A percentile compares a stretch with the other conserved stretches of the same genome.
phyloP scores from a whole-genome alignment of 495 filamentous ascomycete genomes.

The Neurospora sp. region DNA sequence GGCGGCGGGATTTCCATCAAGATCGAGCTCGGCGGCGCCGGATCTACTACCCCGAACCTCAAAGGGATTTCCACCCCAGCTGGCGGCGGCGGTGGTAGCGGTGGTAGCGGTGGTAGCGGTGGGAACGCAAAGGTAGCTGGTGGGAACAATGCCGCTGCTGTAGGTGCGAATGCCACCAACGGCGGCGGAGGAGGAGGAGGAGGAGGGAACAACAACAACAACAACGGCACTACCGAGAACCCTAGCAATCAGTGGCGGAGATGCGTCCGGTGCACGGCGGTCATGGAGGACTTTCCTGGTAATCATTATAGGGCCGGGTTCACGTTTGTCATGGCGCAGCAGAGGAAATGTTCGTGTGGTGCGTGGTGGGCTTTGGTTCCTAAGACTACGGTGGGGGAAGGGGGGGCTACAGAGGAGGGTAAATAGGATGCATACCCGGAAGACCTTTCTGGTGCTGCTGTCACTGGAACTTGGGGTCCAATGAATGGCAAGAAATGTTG shows the following conservation, averaged over 20 bases:
- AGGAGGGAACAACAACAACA: not conserved
- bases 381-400: not conserved
- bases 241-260: slow-evolving; percentile 33
- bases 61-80: not conserved
- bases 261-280: slow-evolving; percentile 50
- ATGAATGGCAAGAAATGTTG: not conserved
- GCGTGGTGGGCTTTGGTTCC: slow-evolving; percentile 37
- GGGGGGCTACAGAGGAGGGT: not conserved
- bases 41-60: not conserved
- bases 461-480: not conserved
- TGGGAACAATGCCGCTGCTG: not conserved
- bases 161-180: not conserved
- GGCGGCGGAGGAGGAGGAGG: not conserved
- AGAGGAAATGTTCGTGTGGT: slow-evolving; percentile 42
- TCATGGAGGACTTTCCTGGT: slow-evolving; percentile 50
- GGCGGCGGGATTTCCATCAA: not conserved
- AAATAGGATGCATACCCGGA: not conserved
- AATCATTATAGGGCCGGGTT: slow-evolving; percentile 25
- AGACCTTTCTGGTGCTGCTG: not conserved
- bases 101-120: not conserved
- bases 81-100: not conserved
- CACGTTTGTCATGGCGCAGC: slow-evolving; percentile 42
- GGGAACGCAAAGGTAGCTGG: not conserved
- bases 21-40: not conserved
- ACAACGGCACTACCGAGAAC: slow-evolving; percentile 1